Evolutionary conservation across 805 yeast species (phyloP), one percentile per base, ranked within the genome.

Genomic region (Wickerhamiella occidentalis): DNA sequence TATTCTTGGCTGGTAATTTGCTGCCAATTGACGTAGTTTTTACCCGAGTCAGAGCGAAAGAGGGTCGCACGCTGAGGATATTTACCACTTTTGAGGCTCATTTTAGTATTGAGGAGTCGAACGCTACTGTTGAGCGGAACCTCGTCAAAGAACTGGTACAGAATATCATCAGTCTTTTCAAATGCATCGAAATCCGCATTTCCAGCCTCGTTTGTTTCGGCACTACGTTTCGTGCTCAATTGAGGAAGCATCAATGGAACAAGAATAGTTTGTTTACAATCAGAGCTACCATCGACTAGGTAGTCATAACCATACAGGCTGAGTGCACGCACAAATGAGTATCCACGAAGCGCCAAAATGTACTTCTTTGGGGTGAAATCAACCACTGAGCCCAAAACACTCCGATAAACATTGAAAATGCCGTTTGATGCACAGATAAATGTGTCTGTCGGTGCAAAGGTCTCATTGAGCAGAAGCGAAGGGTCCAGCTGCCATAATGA

Each of bases 311-410:
- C 72, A 51, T 87, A 74, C 48, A 84, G 75, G 40, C 76, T 69
- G 13, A 85, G 55, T 56, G 85, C 94, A n/a, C 74, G 72, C 5
- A 84, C 88, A 61, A 85, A 78, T 23, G 69, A 69, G 2, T 80
- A 69, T 46, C 77, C 78, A 51, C 78, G 73, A 40, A 79, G 60
- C 0, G 84, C 86, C 47, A 75, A 66, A 2, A 82, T 61, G 55
- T 77, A 74, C 58, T 78, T 80, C 54, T 78, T 70, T 0, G 77
- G 75, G 28, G 77, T 77, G 56, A 77, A 75, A 1, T 52, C 55
- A 17, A 75, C 48, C 6, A 61, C 29, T 23, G 54, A 50, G 46
- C 49, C 65, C 55, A 15, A 62, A 6, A 65, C 48, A 13, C 63
- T 55, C 19, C 69, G 64, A 57, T 74, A 77, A 19, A 72, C 55